These are phyloP conservation scores for Avena eriantha DNA, from an alignment of 176 grass and related monocot species.

Conservation along the genomic window DNA sequence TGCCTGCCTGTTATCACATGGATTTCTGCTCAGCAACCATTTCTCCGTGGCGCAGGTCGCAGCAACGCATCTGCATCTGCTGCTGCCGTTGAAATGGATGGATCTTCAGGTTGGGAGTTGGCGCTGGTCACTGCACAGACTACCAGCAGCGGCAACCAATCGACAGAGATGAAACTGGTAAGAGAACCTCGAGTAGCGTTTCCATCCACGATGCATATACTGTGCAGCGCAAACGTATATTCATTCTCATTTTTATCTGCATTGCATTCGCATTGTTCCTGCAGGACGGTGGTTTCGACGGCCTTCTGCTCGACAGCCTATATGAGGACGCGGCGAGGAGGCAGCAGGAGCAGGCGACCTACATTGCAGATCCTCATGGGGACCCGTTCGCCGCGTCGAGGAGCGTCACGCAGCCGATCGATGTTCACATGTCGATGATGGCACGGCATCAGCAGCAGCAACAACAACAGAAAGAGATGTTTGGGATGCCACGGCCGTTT, in stretches of 20 bases:
- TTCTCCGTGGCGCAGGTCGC: neutral
- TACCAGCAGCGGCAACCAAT: conserved; percentile 27
- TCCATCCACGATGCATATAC: neutral
- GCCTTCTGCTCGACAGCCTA: conserved; percentile 70
- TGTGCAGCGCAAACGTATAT: neutral
- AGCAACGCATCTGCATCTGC: conserved; percentile 3
- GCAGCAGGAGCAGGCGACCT: conserved; percentile 43
- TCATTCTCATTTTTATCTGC: too few species aligned
- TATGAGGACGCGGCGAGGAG: conserved; percentile 62
- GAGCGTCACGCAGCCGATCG: conserved; percentile 54
- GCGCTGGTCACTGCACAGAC: conserved; percentile 61
- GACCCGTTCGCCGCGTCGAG: conserved; percentile 73
- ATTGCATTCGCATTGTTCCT: neutral
- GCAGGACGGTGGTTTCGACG: conserved; percentile 84
- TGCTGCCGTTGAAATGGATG: conserved; percentile 24
- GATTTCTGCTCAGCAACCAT: neutral
- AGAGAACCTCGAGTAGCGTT: neutral
- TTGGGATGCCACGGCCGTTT: conserved; percentile 48
- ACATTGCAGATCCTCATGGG: neutral
- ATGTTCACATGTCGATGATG: conserved; percentile 75
- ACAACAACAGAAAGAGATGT: conserved; percentile 54
- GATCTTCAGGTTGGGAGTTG: conserved; percentile 79
- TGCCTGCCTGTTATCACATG: neutral
- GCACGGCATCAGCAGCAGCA: conserved; percentile 50
- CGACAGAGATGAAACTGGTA: conserved; percentile 67